Evolutionary conservation across 495 filamentous ascomycete species (phyloP).

Genomic region (Penicillium ochrochloron): DNA sequence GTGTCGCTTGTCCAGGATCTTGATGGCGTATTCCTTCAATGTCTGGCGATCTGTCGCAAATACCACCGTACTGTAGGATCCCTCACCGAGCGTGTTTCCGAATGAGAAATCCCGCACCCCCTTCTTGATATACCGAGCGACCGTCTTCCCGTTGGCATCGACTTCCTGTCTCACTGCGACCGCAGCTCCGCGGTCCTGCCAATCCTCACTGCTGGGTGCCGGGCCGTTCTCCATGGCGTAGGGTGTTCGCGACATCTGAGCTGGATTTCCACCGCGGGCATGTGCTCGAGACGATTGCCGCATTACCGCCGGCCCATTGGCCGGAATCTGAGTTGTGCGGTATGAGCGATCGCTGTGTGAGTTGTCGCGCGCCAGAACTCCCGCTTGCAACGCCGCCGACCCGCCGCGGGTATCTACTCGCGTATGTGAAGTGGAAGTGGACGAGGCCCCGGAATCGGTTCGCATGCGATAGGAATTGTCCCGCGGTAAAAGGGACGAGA

Average conservation of each 20-base stretch:
- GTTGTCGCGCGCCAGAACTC: slow-evolving; percentile 67
- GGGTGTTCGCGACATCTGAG: slow-evolving; percentile 59
- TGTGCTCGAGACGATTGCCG: slow-evolving; percentile 51
- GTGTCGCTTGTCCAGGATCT: slow-evolving; percentile 97
- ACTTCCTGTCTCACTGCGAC: slow-evolving; percentile 75
- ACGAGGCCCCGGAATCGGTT: slow-evolving; percentile 68
- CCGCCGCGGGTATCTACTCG: slow-evolving; percentile 66
- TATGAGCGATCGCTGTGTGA: slow-evolving; percentile 73
- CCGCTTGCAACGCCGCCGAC: slow-evolving; percentile 64
- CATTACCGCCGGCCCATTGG: slow-evolving; percentile 60
- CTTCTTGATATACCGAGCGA: slow-evolving; percentile 88
- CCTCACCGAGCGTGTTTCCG: slow-evolving; percentile 89
- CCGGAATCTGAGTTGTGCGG: slow-evolving; percentile 59
- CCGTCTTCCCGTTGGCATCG: slow-evolving; percentile 81
- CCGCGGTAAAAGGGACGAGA: slow-evolving; percentile 45
- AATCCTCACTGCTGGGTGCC: slow-evolving; percentile 80
- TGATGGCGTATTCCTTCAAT: slow-evolving; percentile 95
- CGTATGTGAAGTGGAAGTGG: slow-evolving; percentile 57
- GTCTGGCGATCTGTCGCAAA: slow-evolving; percentile 95
- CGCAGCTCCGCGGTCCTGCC: slow-evolving; percentile 92
- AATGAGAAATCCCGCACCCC: slow-evolving; percentile 97
- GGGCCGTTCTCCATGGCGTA: slow-evolving; percentile 69
- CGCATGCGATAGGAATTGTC: slow-evolving; percentile 60
- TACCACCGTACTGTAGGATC: slow-evolving; percentile 96
- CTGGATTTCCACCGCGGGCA: slow-evolving; percentile 49